A percentile compares a stretch with the other conserved stretches of the same genome.
Conservation (phyloP, 2,329 filamentous ascomycete species). For the Talaromyces sp. region DNA sequence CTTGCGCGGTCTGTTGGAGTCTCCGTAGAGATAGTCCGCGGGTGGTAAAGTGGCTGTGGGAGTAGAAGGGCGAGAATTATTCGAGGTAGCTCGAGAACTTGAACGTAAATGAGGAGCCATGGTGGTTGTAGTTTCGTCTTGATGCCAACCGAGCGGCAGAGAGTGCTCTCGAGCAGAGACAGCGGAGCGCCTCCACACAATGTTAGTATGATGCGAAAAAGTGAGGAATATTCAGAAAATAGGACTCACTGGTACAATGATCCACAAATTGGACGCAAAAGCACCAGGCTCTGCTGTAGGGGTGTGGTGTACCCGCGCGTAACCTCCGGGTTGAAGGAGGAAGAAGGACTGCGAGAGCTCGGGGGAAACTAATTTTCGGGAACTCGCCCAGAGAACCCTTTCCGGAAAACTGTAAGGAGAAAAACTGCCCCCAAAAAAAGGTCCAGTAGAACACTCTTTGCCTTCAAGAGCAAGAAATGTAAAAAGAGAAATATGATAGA, state of each 20-base stretch:
- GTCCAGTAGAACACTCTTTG: not conserved
- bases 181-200: conserved; percentile 13
- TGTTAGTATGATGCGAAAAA: conserved; percentile 18
- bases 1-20: conserved; percentile 28
- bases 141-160: conserved; percentile 6
- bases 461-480: not conserved
- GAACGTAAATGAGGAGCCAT: conserved; percentile 36
- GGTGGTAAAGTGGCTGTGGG: conserved; percentile 22
- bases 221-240: not conserved
- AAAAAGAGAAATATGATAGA: not conserved
- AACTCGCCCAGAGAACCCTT: conserved; percentile 20
- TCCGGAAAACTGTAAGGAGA: conserved; percentile 21
- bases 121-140: conserved; percentile 9
- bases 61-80: conserved; percentile 30
- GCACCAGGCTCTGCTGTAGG: conserved; percentile 29
- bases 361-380: conserved; percentile 25
- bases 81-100: conserved; percentile 27
- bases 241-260: conserved; percentile 23
- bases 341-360: conserved; percentile 20
- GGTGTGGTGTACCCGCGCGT: conserved; percentile 29
- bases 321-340: conserved; percentile 25
- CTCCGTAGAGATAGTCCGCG: conserved; percentile 23
- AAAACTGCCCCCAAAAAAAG: conserved; percentile 13
- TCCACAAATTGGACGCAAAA: conserved; percentile 24
- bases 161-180: not conserved